phyloP scores from a whole-genome alignment of 2,329 filamentous ascomycete species.

The Colletotrichum lentis region DNA sequence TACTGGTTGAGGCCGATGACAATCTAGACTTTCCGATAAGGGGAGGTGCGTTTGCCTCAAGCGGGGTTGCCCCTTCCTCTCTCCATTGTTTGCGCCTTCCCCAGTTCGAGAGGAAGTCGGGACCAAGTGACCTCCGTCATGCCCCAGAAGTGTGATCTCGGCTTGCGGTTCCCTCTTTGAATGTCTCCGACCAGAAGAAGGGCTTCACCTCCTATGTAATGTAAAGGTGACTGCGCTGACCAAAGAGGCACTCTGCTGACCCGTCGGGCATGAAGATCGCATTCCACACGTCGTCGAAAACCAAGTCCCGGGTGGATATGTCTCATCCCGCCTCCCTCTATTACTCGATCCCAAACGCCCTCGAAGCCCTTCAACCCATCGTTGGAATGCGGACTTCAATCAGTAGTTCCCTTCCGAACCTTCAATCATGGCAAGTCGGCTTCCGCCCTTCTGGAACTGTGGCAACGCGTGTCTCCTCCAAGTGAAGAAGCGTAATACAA shows the following conservation, averaged over 20 bases:
- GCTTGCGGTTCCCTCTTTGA: not conserved
- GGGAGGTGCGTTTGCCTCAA: conserved; percentile 34
- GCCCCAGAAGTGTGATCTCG: not conserved
- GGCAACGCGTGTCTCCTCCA: conserved; percentile 4
- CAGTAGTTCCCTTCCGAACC: conserved; percentile 14
- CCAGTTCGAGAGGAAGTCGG: not conserved
- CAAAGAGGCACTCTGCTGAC: not conserved
- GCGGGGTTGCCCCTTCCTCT: conserved; percentile 39
- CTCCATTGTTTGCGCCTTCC: conserved; percentile 6
- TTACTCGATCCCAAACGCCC: conserved; percentile 16
- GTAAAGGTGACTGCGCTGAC: not conserved
- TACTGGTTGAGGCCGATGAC: conserved; percentile 26
- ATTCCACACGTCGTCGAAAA: conserved; percentile 27
- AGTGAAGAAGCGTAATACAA: conserved; percentile 18
- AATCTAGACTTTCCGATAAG: conserved; percentile 38
- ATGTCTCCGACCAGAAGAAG: not conserved
- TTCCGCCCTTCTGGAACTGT: conserved; percentile 18
- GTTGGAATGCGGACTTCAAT: conserved; percentile 28
- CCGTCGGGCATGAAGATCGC: not conserved
- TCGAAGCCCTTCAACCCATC: conserved; percentile 27
- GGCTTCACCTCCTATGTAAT: not conserved
- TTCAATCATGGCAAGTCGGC: conserved; percentile 17
- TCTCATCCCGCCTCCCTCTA: conserved; percentile 34
- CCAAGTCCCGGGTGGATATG: conserved; percentile 19
- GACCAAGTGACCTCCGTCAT: not conserved